phyloP scores from a whole-genome alignment of 1,139 yeast genomes.

The Yamadazyma buinensis region DNA sequence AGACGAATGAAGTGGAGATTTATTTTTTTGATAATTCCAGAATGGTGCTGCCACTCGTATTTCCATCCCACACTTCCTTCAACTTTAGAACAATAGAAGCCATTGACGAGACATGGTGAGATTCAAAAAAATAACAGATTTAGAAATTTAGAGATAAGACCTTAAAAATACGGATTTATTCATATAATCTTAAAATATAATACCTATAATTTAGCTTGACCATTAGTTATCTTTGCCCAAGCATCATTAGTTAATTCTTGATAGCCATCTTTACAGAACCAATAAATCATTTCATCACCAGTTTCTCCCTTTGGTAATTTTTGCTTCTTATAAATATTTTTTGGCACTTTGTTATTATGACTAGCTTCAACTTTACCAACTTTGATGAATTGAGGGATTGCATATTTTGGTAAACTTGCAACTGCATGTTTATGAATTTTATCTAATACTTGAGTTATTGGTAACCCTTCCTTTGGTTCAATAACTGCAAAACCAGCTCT shows the following conservation, averaged over 20 bases:
- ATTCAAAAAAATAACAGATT: too few species aligned
- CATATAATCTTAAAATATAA: neutral
- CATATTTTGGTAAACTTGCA: conserved; percentile 71
- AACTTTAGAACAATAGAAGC: too few species aligned
- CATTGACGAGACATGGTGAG: too few species aligned
- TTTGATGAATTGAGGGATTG: conserved; percentile 81
- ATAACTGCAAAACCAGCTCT: conserved; percentile 89
- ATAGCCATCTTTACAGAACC: conserved; percentile 60
- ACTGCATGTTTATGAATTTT: conserved; percentile 33
- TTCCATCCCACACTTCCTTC: too few species aligned
- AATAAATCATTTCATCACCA: conserved; percentile 61
- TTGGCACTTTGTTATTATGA: conserved; percentile 85
- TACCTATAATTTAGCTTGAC: conserved; percentile 28
- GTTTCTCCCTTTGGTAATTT: conserved; percentile 67
- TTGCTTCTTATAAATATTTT: conserved; percentile 73
- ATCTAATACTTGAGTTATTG: conserved; percentile 27
- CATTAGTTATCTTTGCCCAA: conserved; percentile 52
- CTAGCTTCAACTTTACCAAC: conserved; percentile 59
- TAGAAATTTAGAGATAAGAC: too few species aligned
- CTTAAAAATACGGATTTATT: too few species aligned
- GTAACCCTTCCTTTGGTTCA: conserved; percentile 43
- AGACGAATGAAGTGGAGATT: too few species aligned
- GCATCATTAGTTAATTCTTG: conserved; percentile 52
- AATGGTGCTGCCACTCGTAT: too few species aligned
- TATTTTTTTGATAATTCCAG: too few species aligned